Evolutionary conservation across 1,284 basidiomycete species (phyloP).

Genomic region (Mycena citricolor): DNA sequence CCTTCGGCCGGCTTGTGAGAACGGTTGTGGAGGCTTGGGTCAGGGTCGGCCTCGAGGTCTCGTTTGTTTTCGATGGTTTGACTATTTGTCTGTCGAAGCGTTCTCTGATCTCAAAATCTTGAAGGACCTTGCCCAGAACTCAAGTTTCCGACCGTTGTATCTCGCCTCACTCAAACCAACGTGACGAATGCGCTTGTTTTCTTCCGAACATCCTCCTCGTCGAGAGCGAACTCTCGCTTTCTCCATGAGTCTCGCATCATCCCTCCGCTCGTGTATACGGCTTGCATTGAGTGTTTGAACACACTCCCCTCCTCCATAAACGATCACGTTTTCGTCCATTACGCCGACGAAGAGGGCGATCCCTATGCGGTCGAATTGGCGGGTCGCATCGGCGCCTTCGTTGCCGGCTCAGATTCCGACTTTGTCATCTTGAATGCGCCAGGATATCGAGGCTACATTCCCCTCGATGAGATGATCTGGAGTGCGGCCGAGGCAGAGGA

Average conservation of each 20-base stretch:
- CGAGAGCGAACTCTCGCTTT: slow-evolving; percentile 71
- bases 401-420: slow-evolving; percentile 81
- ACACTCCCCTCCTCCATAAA: slow-evolving; percentile 36
- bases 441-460: slow-evolving; percentile 76
- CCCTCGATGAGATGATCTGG: slow-evolving; percentile 82
- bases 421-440: slow-evolving; percentile 77
- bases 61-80: slow-evolving; percentile 93
- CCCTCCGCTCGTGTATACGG: slow-evolving; percentile 67
- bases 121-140: slow-evolving; percentile 65
- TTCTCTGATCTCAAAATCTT: slow-evolving; percentile 31
- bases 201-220: slow-evolving; percentile 76
- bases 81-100: slow-evolving; percentile 18
- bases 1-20: slow-evolving; percentile 54
- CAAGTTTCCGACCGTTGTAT: slow-evolving; percentile 72
- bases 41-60: slow-evolving; percentile 67
- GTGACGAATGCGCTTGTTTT: slow-evolving; percentile 73
- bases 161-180: slow-evolving; percentile 56
- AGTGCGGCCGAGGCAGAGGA: slow-evolving; percentile 36
- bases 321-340: slow-evolving; percentile 53
- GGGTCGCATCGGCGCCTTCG: slow-evolving; percentile 69
- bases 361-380: slow-evolving; percentile 84
- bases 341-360: slow-evolving; percentile 87
- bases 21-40: slow-evolving; percentile 70
- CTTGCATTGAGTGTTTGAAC: slow-evolving; percentile 62
- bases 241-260: slow-evolving; percentile 72